Evolutionary conservation across 2,329 filamentous ascomycete species (phyloP), one percentile per base, ranked within the genome.

Genomic region (Diaporthe helianthi): DNA sequence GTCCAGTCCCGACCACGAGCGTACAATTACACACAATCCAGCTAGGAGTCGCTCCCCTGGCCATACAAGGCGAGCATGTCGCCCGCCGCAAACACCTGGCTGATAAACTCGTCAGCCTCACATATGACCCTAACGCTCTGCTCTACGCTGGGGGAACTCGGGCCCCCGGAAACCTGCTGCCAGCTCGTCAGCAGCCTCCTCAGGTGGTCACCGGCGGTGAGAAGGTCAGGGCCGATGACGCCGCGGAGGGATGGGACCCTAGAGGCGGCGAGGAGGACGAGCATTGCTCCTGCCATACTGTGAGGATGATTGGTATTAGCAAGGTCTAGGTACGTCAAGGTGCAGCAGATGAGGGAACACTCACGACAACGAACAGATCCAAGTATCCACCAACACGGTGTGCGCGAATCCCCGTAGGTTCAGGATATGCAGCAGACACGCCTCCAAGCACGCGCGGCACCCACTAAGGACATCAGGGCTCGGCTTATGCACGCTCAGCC

Each of bases 301-400:
- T 5, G 1, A 17, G 4, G 54, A 4, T n/a, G 49, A 13, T 47
- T 3, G 47, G 55, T 46, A 2, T 2, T 7, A 22, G 52, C 61
- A 33, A 33, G 6, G 5, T 22, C 0, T 3, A 2, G 19, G 4
- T 12, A 52, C 5, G 31, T 46, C 3, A 4, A 4, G 12, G 15
- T 6, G 12, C 26, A 47, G 33, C n/a, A n/a, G n/a, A n/a, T n/a
- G 22, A 17, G 22, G 3, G 15, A 4, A 3, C 1, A 79, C 82
- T 74, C 76, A 86, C 84, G 83, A 86, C 0, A 87, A 72, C 0
- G 84, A 84, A 54, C 85, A 87, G 26, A 86, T 86, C 85, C 85
- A 87, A 0, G 84, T 85, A 72, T 87, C 85, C 1, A 86, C 80
- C 41, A 87, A 74, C 0, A 86, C 80, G 0, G 85, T 87, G 58